Percentiles rank a stretch among this genome's conserved stretches.
Conservation (phyloP, 352 stramenopile genomes). For the Phytophthora tentaculata region DNA sequence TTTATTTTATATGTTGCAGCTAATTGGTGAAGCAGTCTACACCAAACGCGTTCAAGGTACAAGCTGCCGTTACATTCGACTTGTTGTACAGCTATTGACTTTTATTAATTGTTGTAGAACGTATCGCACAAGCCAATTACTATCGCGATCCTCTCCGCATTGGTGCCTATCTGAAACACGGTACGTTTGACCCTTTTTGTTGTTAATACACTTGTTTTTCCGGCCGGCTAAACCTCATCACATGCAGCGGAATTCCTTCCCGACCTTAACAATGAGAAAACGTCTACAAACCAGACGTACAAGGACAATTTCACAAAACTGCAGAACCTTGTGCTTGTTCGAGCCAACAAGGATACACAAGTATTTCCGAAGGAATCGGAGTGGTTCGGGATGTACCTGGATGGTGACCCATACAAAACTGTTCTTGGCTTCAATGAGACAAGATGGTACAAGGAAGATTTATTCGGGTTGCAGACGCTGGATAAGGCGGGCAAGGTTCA, state of each 20-base stretch:
- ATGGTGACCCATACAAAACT: slow-evolving; percentile 67
- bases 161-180: slow-evolving; percentile 66
- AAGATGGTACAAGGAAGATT: slow-evolving; percentile 91
- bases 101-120: slow-evolving; percentile 42
- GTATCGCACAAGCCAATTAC: slow-evolving; percentile 93
- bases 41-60: slow-evolving; percentile 83
- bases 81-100: slow-evolving; percentile 10
- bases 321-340: slow-evolving; percentile 89
- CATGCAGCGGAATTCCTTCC: slow-evolving; percentile 73
- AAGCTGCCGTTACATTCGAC: neutral
- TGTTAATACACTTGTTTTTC: neutral
- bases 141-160: slow-evolving; percentile 90
- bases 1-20: slow-evolving; percentile 46
- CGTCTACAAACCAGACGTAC: slow-evolving; percentile 75
- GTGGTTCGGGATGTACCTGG: slow-evolving; percentile 87
- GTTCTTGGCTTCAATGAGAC: slow-evolving; percentile 93
- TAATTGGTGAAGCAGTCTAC: slow-evolving; percentile 90
- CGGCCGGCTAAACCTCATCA: neutral
- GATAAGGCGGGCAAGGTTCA: slow-evolving; percentile 88
- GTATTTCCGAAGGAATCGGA: slow-evolving; percentile 89
- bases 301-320: slow-evolving; percentile 90
- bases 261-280: slow-evolving; percentile 93
- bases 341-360: slow-evolving; percentile 90
- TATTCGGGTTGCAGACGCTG: slow-evolving; percentile 92
- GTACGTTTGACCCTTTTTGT: slow-evolving; percentile 31